phyloP scores from a whole-genome alignment of 371 early-diverging fungal species.

The Mortierella sp. region DNA sequence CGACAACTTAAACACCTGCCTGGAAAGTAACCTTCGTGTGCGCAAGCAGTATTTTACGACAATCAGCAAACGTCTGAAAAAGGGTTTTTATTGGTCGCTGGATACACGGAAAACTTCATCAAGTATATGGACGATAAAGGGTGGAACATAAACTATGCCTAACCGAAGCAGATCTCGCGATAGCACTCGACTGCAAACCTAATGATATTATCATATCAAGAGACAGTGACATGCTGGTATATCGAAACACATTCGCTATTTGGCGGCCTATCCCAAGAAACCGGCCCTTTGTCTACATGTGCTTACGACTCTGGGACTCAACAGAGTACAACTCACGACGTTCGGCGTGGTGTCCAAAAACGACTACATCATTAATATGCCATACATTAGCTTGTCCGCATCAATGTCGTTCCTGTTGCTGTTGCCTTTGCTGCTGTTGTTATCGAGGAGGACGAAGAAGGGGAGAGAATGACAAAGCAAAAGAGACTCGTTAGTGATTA shows the following conservation, averaged over 20 bases:
- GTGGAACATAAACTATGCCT: not conserved
- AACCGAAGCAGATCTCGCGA: not conserved
- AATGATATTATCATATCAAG: not conserved
- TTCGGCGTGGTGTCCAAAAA: conserved; percentile 15
- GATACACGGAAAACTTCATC: not conserved
- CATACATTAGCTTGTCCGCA: no score
- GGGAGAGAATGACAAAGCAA: no score
- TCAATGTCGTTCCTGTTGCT: no score
- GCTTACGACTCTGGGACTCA: not conserved
- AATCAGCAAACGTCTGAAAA: conserved; percentile 1
- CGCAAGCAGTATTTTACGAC: conserved; percentile 1
- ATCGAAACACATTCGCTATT: not conserved
- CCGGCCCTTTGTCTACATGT: not conserved
- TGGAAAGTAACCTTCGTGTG: not conserved
- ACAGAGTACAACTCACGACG: not conserved
- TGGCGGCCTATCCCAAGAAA: conserved; percentile 1
- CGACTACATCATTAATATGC: conserved; percentile 6
- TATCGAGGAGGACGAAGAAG: no score
- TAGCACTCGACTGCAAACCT: conserved; percentile 4
- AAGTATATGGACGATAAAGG: not conserved
- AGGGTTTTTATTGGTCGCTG: not conserved
- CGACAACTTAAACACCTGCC: not conserved
- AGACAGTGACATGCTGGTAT: conserved; percentile 5
- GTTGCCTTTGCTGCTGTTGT: no score
- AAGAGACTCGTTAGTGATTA: no score